Evolutionary conservation across 805 yeast species (phyloP), one percentile per base, ranked within the genome.

Genomic region (Aciculoconidium aculeatum): DNA sequence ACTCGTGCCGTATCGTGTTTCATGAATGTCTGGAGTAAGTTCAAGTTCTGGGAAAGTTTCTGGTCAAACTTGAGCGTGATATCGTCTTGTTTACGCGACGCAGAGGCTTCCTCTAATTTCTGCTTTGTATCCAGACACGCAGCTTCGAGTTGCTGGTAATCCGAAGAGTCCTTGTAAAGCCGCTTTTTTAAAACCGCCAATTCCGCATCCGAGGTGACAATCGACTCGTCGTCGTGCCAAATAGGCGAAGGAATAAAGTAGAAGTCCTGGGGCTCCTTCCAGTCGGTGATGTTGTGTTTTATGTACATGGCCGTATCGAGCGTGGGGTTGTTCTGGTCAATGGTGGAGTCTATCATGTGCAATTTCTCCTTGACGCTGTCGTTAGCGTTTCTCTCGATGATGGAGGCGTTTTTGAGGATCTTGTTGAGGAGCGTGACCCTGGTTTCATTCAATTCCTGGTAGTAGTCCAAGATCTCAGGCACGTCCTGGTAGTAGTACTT

Each of bases 141-240:
- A 36, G 55, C 49, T 47, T 66, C 71, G 30, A 50, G 53, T 25
- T 43, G 56, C 15, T 65, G 55, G 41, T 68, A 71, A 12, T 54
- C 53, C 4, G 48, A 35, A 15, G 59, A 47, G 10, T 68, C 53
- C 14, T 44, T 36, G 36, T 72, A 71, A 35, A 83, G 57, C 30
- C 59, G 58, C 33, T 64, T 60, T 48, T 72, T 76, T 47, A 82
- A 57, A 21, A 70, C 73, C 5, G 70, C 63, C 30, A 80, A 57
- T 45, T 77, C 84, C 5, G 66, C 69, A 23, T 72, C 77, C 24
- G 71, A 69, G 1, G 76, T 69, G 39, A 80, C 67, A 46, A 83
- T 69, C 19, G 72, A 61, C 40, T 86, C 95, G 55, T 92, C 96
- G 48, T 92, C 98, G 56, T 90, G 97, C 98, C 98, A 92, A 23